phyloP scores from a whole-genome alignment of 306 rosid species.

The Cucumis cinereus region DNA sequence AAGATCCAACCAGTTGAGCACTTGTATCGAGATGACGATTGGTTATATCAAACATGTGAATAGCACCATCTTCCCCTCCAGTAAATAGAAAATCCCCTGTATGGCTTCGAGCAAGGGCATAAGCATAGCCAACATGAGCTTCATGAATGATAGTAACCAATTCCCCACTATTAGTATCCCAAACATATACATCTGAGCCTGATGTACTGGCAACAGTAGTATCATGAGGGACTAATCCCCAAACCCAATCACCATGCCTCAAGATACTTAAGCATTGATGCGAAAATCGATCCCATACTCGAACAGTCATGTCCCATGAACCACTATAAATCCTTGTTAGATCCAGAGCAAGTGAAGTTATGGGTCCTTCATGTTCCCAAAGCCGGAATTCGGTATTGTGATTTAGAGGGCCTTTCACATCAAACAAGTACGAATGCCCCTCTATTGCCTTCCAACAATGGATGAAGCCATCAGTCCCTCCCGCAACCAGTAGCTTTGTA shows the following conservation, averaged over 20 bases:
- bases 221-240: constrained; percentile 72
- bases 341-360: constrained; percentile 84
- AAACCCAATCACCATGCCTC: constrained; percentile 92
- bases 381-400: constrained; percentile 52
- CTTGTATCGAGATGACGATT: constrained; percentile 17
- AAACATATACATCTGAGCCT: constrained; percentile 76
- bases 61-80: constrained; percentile 87
- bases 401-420: constrained; percentile 44
- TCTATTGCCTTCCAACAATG: constrained; percentile 87
- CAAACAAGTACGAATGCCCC: constrained; percentile 59
- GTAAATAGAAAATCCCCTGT: constrained; percentile 71
- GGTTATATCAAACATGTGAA: constrained; percentile 68
- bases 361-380: constrained; percentile 92
- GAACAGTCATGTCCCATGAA: constrained; percentile 93
- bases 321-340: constrained; percentile 80
- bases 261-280: constrained; percentile 46
- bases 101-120: constrained; percentile 63
- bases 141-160: constrained; percentile 31
- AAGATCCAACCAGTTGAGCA: constrained; percentile 35
- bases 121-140: constrained; percentile 69
- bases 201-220: constrained; percentile 57
- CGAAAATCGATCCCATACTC: constrained; percentile 74
- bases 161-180: constrained; percentile 56
- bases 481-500: constrained; percentile 54
- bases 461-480: constrained; percentile 84